These are phyloP conservation scores for Bryoerythrophyllum caledonicum DNA, from an alignment of 225 moss, liverwort and hornwort genomes.

Conservation along the genomic window DNA sequence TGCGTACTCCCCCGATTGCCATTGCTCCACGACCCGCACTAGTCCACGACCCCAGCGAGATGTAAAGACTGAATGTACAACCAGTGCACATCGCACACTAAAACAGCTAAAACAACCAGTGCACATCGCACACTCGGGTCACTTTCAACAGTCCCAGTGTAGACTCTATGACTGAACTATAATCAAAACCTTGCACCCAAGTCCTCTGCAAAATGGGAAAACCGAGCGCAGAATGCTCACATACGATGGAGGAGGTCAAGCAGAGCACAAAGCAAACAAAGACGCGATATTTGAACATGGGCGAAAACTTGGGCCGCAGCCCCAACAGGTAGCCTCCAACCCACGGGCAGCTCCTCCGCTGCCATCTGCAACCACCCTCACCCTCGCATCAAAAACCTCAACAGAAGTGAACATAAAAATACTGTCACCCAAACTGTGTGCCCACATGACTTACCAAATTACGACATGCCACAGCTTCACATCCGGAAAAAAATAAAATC, in stretches of 20 bases:
- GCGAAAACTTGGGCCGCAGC: slow-evolving; percentile 74
- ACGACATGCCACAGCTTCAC: slow-evolving; percentile 28
- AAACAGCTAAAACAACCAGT: slow-evolving; percentile 61
- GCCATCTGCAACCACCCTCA: slow-evolving; percentile 32
- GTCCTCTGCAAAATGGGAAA: neutral
- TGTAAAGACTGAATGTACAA: slow-evolving; percentile 55
- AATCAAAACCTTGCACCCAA: neutral
- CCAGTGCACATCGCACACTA: no score
- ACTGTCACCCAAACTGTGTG: no score
- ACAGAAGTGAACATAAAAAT: no score
- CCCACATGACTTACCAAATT: no score
- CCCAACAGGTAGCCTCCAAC: slow-evolving; percentile 87
- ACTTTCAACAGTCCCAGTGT: neutral
- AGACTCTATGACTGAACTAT: neutral
- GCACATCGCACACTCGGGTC: neutral
- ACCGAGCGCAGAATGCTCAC: slow-evolving; percentile 52
- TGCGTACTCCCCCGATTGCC: slow-evolving; percentile 88
- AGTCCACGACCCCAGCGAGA: no score
- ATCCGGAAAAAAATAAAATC: slow-evolving; percentile 44
- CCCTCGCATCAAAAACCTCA: neutral
- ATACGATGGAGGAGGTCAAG: slow-evolving; percentile 81
- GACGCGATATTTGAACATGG: slow-evolving; percentile 66
- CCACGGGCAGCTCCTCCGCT: slow-evolving; percentile 36
- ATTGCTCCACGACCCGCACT: no score
- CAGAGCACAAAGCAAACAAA: slow-evolving; percentile 61